Percentiles rank a stretch among this genome's conserved stretches.
Conservation (phyloP, 2,329 filamentous ascomycete genomes). For the Mollisia scopiformis region DNA sequence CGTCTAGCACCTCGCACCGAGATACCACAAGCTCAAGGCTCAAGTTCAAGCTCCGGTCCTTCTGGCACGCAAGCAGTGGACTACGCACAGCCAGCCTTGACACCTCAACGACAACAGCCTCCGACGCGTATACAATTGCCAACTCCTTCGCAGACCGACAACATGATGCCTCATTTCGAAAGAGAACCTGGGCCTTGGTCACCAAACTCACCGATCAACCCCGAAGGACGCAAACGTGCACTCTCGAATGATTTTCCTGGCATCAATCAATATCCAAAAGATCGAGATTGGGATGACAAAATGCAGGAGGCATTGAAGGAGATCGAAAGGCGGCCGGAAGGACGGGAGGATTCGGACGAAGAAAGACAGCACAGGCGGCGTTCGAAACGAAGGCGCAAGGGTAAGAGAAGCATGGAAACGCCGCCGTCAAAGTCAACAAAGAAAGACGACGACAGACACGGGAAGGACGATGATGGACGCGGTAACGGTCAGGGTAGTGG, state of each 20-base stretch:
- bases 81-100: neutral
- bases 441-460: neutral
- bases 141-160: neutral
- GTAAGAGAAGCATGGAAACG: neutral
- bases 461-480: conserved; percentile 3
- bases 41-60: neutral
- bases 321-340: neutral
- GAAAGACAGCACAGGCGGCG: neutral
- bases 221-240: conserved; percentile 4
- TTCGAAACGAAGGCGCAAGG: conserved; percentile 8
- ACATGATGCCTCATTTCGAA: neutral
- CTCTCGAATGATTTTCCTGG: conserved; percentile 9
- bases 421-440: neutral
- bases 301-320: conserved; percentile 8
- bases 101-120: neutral
- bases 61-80: neutral
- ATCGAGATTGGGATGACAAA: conserved; percentile 10
- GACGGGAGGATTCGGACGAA: neutral
- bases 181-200: neutral
- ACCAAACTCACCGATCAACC: neutral
- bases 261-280: neutral
- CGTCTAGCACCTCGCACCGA: neutral
- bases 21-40: neutral
- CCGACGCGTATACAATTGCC: neutral
- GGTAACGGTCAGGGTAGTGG: conserved; percentile 5